Evolutionary conservation across 805 yeast species (phyloP).

Genomic region (Hanseniaspora nectarophila): DNA sequence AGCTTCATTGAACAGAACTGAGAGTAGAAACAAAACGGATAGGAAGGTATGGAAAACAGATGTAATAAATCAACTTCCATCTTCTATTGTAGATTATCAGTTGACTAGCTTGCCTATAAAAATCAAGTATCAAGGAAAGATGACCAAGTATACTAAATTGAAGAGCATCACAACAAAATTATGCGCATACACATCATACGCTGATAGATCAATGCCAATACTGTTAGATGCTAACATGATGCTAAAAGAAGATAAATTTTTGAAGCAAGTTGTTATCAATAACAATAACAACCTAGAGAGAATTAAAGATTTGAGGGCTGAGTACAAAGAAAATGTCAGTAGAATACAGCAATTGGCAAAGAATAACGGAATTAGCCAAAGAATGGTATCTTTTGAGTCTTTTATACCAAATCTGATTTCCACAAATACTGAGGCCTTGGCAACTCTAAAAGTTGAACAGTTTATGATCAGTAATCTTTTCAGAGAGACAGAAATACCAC

Average conservation of each 20-base stretch:
- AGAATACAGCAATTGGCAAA: background rate
- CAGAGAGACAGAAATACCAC: conserved; percentile 18
- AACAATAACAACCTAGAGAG: background rate
- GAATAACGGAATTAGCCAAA: background rate
- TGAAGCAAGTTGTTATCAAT: conserved; percentile 3
- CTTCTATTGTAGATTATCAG: background rate
- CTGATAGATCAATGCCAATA: conserved; percentile 9
- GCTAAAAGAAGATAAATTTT: background rate
- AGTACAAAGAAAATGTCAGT: background rate
- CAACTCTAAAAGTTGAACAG: conserved; percentile 1
- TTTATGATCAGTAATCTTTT: conserved; percentile 18
- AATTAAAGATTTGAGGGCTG: background rate
- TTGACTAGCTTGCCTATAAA: conserved; percentile 1
- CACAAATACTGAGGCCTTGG: conserved; percentile 6
- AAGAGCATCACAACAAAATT: background rate
- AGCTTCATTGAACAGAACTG: background rate
- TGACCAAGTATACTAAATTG: background rate
- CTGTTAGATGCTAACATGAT: conserved; percentile 3
- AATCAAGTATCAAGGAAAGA: background rate
- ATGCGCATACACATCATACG: background rate
- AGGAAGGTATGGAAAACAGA: conserved; percentile 5
- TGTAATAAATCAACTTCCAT: background rate
- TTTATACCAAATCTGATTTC: background rate
- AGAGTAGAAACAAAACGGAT: conserved; percentile 2
- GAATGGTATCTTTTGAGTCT: conserved; percentile 1